These are phyloP conservation scores for Dalbergia cochinchinensis DNA, from an alignment of 306 rosid species.

Conservation along the genomic window DNA sequence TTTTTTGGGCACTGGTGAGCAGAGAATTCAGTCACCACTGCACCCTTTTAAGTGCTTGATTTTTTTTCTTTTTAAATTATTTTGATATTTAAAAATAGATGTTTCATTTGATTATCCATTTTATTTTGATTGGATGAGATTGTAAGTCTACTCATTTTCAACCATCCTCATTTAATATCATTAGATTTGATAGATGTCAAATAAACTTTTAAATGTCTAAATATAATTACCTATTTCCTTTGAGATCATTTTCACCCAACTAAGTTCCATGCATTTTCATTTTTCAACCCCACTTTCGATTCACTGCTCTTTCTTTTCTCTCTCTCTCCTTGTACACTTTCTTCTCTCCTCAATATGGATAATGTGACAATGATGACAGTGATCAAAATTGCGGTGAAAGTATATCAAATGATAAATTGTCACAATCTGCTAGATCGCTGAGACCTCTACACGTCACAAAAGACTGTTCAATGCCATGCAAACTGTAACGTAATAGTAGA, in stretches of 20 bases:
- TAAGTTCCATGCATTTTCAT: background rate
- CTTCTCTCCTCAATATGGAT: slow-evolving; percentile 36
- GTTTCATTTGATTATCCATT: too few species aligned
- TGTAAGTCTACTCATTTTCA: too few species aligned
- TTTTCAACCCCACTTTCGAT: slow-evolving; percentile 50
- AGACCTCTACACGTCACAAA: slow-evolving; percentile 27
- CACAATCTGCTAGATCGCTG: slow-evolving; percentile 16
- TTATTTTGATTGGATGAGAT: too few species aligned
- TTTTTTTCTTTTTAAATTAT: too few species aligned
- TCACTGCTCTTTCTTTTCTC: background rate
- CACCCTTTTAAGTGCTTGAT: slow-evolving; percentile 40
- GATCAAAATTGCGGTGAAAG: slow-evolving; percentile 46
- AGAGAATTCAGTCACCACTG: slow-evolving; percentile 34
- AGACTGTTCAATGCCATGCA: slow-evolving; percentile 36
- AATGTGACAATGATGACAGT: slow-evolving; percentile 31
- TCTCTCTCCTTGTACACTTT: slow-evolving; percentile 25
- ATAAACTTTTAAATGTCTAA: too few species aligned
- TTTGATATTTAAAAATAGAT: too few species aligned
- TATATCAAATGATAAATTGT: slow-evolving; percentile 35
- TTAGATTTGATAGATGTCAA: too few species aligned
- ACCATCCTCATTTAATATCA: too few species aligned
- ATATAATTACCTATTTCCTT: too few species aligned
- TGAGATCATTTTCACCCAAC: too few species aligned
- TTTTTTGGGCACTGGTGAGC: slow-evolving; percentile 41
- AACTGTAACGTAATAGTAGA: slow-evolving; percentile 7